Conservation (phyloP, 495 filamentous ascomycete genomes). For the Aspergillus coremiiformis region DNA sequence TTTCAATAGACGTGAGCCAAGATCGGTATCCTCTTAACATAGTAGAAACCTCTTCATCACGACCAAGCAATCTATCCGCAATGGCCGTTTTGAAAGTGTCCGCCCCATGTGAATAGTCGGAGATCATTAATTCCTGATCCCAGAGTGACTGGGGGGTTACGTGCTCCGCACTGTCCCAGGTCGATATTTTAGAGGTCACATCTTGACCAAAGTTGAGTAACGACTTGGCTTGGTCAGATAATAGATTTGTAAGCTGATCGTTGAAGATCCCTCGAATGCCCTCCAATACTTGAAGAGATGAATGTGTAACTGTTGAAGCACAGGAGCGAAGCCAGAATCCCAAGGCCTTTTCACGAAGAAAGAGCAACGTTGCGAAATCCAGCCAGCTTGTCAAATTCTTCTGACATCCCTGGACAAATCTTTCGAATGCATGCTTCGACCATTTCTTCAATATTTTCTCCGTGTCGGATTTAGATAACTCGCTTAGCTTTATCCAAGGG, state of each 20-base stretch:
- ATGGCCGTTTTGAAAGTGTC: slow-evolving; percentile 46
- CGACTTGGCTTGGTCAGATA: slow-evolving; percentile 50
- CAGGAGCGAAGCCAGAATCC: slow-evolving; percentile 62
- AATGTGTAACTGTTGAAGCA: slow-evolving; percentile 34
- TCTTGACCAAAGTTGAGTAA: slow-evolving; percentile 54
- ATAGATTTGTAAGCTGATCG: slow-evolving; percentile 48
- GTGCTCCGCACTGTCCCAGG: slow-evolving; percentile 47
- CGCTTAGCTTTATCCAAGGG: slow-evolving; percentile 82
- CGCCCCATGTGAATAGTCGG: slow-evolving; percentile 51
- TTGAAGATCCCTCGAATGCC: slow-evolving; percentile 64
- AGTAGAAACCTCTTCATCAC: slow-evolving; percentile 54
- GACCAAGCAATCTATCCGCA: slow-evolving; percentile 51
- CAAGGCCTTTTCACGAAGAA: slow-evolving; percentile 60
- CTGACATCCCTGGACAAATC: slow-evolving; percentile 53
- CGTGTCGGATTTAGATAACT: slow-evolving; percentile 58
- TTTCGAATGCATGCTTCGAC: slow-evolving; percentile 62
- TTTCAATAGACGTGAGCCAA: slow-evolving; percentile 61
- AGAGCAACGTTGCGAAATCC: slow-evolving; percentile 60
- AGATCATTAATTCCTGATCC: slow-evolving; percentile 47
- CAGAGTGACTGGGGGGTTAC: slow-evolving; percentile 47
- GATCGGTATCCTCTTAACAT: slow-evolving; percentile 53
- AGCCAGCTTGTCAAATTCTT: slow-evolving; percentile 45
- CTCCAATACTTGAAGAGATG: slow-evolving; percentile 55
- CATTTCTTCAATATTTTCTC: slow-evolving; percentile 61
- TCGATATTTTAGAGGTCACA: slow-evolving; percentile 35